Conservation (phyloP, 208 protist species). For the Trypanosoma vivax region DNA sequence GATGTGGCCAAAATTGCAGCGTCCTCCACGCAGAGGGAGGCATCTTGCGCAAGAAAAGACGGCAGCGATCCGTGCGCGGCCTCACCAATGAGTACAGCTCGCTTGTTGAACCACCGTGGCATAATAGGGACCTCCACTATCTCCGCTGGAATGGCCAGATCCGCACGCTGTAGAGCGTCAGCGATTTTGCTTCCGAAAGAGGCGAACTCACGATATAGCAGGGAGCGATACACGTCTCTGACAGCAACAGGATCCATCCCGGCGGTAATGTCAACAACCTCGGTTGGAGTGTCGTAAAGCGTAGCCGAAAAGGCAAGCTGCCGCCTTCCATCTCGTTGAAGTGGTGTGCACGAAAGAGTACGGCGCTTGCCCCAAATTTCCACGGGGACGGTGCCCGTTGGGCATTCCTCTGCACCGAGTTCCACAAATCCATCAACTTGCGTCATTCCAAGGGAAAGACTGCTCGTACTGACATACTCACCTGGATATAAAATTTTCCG, state of each 20-base stretch:
- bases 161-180: constrained; percentile 29
- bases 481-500: constrained; percentile 70
- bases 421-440: constrained; percentile 73
- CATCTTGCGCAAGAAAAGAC: constrained; percentile 79
- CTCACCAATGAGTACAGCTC: constrained; percentile 81
- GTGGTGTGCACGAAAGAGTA: constrained; percentile 35
- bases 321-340: constrained; percentile 35
- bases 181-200: constrained; percentile 39
- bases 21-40: constrained; percentile 85
- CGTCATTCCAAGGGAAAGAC: constrained; percentile 59
- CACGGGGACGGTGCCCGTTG: constrained; percentile 40
- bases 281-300: constrained; percentile 41
- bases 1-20: constrained; percentile 77
- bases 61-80: constrained; percentile 79
- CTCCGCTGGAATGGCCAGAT: constrained; percentile 62
- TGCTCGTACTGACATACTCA: constrained; percentile 64
- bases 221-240: constrained; percentile 29
- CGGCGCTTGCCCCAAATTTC: constrained; percentile 56
- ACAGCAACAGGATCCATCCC: constrained; percentile 43
- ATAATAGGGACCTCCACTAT: constrained; percentile 81
- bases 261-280: constrained; percentile 37
- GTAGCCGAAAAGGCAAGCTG: constrained; percentile 68
- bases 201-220: constrained; percentile 51
- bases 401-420: constrained; percentile 24
- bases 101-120: constrained; percentile 85